These are phyloP conservation scores for Hanseniaspora sp. DNA, from an alignment of 1,139 yeast genomes.

Conservation along the genomic window DNA sequence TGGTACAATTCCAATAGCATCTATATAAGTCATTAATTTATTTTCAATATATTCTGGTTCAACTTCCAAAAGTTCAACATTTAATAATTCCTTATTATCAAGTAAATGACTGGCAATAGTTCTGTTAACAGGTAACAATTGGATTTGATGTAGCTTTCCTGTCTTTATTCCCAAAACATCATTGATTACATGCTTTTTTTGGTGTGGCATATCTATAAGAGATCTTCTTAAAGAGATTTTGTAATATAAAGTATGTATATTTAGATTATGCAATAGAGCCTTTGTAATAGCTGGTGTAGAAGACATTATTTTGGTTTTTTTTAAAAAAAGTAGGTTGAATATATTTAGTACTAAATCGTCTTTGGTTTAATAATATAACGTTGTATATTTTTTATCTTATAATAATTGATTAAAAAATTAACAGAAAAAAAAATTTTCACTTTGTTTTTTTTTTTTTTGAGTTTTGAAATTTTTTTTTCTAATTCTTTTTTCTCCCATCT, in stretches of 20 bases:
- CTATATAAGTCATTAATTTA: neutral
- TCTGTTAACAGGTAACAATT: constrained; percentile 9
- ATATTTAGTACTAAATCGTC: too few relatives aligned
- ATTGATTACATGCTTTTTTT: neutral
- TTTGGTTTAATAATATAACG: too few relatives aligned
- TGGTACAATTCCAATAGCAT: neutral
- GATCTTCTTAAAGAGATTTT: constrained; percentile 15
- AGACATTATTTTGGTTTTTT: neutral
- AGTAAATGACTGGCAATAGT: constrained; percentile 8
- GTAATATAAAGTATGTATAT: constrained; percentile 6
- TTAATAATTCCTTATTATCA: constrained; percentile 6
- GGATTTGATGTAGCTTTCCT: constrained; percentile 2
- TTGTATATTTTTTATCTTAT: too few relatives aligned
- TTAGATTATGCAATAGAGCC: neutral
- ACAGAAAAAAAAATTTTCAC: too few relatives aligned
- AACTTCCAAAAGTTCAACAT: constrained; percentile 10
- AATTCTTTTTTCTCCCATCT: too few relatives aligned
- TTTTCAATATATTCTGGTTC: neutral
- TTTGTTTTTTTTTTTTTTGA: too few relatives aligned
- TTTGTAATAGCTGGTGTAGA: neutral
- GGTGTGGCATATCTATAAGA: constrained; percentile 11
- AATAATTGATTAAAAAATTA: too few relatives aligned
- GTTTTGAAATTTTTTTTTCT: too few relatives aligned
- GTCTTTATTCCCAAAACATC: constrained; percentile 3
- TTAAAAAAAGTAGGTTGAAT: too few relatives aligned